Evolutionary conservation across 1,284 basidiomycete species (phyloP).

Genomic region (Boletus albobrunnescens): DNA sequence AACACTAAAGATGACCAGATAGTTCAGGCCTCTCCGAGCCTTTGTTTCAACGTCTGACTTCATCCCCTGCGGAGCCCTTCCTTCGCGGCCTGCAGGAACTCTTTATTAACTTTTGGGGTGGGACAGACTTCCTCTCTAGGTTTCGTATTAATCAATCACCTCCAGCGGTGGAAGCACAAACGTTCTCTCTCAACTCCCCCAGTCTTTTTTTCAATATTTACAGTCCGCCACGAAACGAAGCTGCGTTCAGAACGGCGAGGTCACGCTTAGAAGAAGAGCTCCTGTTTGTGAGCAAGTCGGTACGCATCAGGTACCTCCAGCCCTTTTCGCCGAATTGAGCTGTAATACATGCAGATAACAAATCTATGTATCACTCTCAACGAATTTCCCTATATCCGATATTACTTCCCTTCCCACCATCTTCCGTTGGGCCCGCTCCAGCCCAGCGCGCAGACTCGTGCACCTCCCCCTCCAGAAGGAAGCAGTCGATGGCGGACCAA

Average conservation of each 20-base stretch:
- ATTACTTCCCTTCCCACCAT: constrained; percentile 85
- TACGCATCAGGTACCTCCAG: constrained; percentile 30
- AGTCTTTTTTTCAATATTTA: constrained; percentile 83
- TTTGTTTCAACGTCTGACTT: constrained; percentile 69
- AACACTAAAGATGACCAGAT: constrained; percentile 3
- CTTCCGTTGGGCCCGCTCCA: constrained; percentile 83
- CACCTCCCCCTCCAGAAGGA: constrained; percentile 59
- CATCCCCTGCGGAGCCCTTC: constrained; percentile 67
- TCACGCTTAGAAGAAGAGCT: constrained; percentile 80
- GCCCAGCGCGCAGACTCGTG: constrained; percentile 55
- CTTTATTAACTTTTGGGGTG: constrained; percentile 87
- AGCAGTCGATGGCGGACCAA: constrained; percentile 69
- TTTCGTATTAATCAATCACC: constrained; percentile 12
- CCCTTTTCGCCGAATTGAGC: constrained; percentile 6
- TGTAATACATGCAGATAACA: constrained; percentile 55
- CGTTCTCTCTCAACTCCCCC: constrained; percentile 76
- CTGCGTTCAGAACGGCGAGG: constrained; percentile 56
- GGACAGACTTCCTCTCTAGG: constrained; percentile 9
- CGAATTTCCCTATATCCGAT: constrained; percentile 93
- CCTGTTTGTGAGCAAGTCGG: constrained; percentile 66
- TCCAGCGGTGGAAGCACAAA: constrained; percentile 77
- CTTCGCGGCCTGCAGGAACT: constrained; percentile 77
- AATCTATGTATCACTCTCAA: constrained; percentile 90
- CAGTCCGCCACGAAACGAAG: constrained; percentile 72
- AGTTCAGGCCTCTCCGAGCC: constrained; percentile 63